Percentiles rank a stretch among this genome's conserved stretches.
These are phyloP conservation scores for Guadua angustifolia DNA, from an alignment of 176 grass and related monocot species.

Conservation along the genomic window DNA sequence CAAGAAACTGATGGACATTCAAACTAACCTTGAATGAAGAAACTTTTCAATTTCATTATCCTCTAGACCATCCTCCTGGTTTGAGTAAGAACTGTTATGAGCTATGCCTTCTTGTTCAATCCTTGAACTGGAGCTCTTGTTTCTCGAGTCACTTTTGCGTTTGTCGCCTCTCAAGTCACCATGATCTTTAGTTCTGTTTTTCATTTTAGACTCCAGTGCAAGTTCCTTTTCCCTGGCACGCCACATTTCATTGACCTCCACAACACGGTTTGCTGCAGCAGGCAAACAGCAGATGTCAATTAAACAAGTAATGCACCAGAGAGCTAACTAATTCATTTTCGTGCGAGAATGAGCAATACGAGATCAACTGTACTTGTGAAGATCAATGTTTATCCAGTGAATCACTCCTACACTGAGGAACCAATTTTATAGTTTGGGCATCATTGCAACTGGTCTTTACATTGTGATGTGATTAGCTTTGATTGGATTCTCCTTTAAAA, in stretches of 20 bases:
- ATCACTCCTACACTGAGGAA: neutral
- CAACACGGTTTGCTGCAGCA: constrained; percentile 81
- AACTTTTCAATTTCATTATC: constrained; percentile 86
- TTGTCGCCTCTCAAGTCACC: constrained; percentile 48
- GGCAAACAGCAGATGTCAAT: constrained; percentile 25
- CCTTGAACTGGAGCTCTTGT: constrained; percentile 51
- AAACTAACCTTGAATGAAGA: constrained; percentile 82
- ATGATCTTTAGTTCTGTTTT: constrained; percentile 37
- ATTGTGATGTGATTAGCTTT: neutral
- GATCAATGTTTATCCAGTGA: neutral
- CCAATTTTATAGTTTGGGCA: neutral
- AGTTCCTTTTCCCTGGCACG: constrained; percentile 80
- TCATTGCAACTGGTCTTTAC: neutral
- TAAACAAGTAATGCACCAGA: neutral
- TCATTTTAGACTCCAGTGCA: constrained; percentile 67
- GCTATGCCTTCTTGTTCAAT: constrained; percentile 40
- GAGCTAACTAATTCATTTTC: neutral
- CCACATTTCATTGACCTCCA: constrained; percentile 95
- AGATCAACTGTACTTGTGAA: neutral
- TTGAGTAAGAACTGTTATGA: constrained; percentile 49
- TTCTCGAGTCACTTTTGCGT: constrained; percentile 47
- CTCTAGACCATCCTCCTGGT: constrained; percentile 53
- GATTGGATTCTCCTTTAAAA: neutral
- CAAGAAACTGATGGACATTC: neutral
- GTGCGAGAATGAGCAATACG: neutral